phyloP scores from a whole-genome alignment of 768 basidiomycete genomes.

The Tylopilus sp. region DNA sequence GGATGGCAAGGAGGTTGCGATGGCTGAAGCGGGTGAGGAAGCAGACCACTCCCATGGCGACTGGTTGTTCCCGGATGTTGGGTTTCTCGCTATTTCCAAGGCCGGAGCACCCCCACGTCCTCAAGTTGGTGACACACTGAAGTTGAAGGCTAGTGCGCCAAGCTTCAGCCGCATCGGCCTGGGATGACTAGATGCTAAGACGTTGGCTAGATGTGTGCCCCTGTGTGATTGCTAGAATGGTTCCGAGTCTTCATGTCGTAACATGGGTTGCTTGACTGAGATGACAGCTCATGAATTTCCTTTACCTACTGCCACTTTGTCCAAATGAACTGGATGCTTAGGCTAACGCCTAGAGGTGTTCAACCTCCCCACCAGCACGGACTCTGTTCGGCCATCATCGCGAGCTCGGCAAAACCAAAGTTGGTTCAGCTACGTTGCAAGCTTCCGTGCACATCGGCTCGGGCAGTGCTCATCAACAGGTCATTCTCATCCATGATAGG shows the following conservation, averaged over 20 bases:
- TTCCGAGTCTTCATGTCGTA: neutral
- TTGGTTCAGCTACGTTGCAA: neutral
- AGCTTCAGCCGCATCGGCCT: neutral
- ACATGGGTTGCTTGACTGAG: neutral
- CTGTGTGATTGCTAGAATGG: neutral
- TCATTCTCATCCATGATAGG: slow-evolving; percentile 5
- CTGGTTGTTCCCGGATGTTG: neutral
- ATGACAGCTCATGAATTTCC: neutral
- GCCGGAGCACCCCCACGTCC: neutral
- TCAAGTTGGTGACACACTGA: too few species aligned
- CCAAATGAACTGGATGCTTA: slow-evolving; percentile 5
- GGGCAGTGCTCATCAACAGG: neutral
- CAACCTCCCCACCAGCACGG: neutral
- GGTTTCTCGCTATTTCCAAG: neutral
- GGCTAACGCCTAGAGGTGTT: neutral
- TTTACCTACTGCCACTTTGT: neutral
- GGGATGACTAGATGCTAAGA: neutral
- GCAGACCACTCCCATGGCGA: neutral
- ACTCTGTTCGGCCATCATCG: neutral
- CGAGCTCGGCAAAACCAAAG: neutral
- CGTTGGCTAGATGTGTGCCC: neutral
- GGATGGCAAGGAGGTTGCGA: neutral
- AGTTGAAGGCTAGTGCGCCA: too few species aligned
- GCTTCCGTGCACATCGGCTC: neutral
- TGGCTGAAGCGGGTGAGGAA: neutral